phyloP scores from a whole-genome alignment of 2,329 filamentous ascomycete species.

The Onygenales sp. region DNA sequence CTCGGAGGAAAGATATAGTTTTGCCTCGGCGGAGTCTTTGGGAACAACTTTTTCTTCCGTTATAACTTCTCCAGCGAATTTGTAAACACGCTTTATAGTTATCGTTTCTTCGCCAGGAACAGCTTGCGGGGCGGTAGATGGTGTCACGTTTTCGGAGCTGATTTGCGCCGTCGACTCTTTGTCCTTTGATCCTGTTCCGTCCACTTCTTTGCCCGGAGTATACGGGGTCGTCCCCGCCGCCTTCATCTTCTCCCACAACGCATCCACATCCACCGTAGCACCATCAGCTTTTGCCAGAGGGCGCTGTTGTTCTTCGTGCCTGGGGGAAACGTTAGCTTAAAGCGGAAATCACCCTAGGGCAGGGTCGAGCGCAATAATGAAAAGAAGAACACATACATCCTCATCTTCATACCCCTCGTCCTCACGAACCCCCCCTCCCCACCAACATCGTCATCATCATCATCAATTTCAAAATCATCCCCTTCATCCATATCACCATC shows the following conservation, averaged over 20 bases:
- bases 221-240: slow-evolving; percentile 17
- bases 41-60: slow-evolving; percentile 45
- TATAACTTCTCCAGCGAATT: slow-evolving; percentile 47
- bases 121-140: not conserved
- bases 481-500: slow-evolving; percentile 26
- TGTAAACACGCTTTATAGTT: slow-evolving; percentile 48
- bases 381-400: slow-evolving; percentile 27
- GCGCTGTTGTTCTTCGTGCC: slow-evolving; percentile 37
- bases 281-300: slow-evolving; percentile 36
- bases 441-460: slow-evolving; percentile 31
- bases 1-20: slow-evolving; percentile 38
- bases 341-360: not conserved
- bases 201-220: not conserved
- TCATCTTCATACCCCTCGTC: slow-evolving; percentile 44
- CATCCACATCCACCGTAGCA: slow-evolving; percentile 47
- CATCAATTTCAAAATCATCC: slow-evolving; percentile 15
- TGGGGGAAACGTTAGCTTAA: slow-evolving; percentile 11
- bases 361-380: not conserved
- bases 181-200: slow-evolving; percentile 6
- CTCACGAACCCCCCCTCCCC: slow-evolving; percentile 44
- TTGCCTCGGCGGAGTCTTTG: slow-evolving; percentile 46
- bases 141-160: not conserved
- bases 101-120: slow-evolving; percentile 35
- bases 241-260: slow-evolving; percentile 46
- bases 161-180: slow-evolving; percentile 6